Evolutionary conservation across 768 basidiomycete genomes (phyloP), one percentile per base, ranked within the genome.

Genomic region (Pisolithus sp.): DNA sequence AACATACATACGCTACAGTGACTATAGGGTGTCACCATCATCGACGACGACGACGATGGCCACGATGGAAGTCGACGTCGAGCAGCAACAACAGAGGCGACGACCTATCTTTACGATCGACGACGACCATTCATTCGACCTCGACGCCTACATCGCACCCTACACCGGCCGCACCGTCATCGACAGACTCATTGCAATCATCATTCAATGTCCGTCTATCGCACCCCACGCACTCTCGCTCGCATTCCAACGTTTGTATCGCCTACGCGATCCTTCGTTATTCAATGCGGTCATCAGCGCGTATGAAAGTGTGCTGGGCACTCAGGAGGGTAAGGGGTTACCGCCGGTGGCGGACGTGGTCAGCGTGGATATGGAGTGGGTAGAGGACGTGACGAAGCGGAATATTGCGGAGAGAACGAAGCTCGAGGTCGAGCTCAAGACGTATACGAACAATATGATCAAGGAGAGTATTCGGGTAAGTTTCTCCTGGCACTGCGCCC

Each of bases 361-460:
- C 5, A 62, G 70, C 41, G 61, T 85, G 26, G 85, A 94, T 62
- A 71, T 76, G 50, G 74, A 71, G 10, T 96, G 92, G 93, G 68
- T 82, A 17, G 88, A 93, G 40, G 80, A 85, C 58, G 77, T 72
- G 26, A 72, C 73, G 40, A 73, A 78, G 54, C 81, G 77, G 67
- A 91, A 88, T 60, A 71, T 75, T 55, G 78, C 79, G n/a, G 91
- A 94, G 63, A 76, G 75, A 53, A 79, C 78, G 18, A 90, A 86
- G 66, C 72, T 96, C 52, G 94, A 96, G 71, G 86, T 93, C 5
- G 95, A 98, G 66, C 74, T 97, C 63, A 94, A 93, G 79, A 90
- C 87, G 10, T 97, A 97, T 63, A 78, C 84, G 57, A 93, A 89
- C 60, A 98, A 96, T 66, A 86, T 97, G 85, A 96, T 98, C 76